Base-by-base conservation (phyloP, 1,284 basidiomycete species). In the Apiotrichum montevideense region DNA sequence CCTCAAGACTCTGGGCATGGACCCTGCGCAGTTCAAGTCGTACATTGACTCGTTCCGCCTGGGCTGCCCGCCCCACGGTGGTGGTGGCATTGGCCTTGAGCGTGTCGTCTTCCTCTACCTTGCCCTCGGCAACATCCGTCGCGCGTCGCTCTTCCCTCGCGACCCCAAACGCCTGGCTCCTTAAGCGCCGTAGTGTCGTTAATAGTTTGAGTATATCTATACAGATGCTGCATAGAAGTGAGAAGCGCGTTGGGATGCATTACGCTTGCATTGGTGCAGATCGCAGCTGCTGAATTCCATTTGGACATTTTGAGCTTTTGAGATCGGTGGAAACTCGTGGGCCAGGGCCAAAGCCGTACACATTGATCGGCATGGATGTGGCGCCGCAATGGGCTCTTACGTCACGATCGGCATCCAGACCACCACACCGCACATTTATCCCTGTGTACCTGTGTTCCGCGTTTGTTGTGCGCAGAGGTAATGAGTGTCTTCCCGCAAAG, bases 31-130 rank as follows among this genome's bases (percentile, higher is more conserved):
- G 40, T 94, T 97, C 90, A 85, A 86, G 74, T 83, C 83, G 58
- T 98, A 98, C 76, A 77, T 98, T 53, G 91, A 98, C 72, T 92
- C 87, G 5, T 98, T 98, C 85, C 85, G 86, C 64, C 82, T 97
- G 71, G 95, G 94, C 47, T 94, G 92, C 66, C 85, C 93, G 6
- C 94, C 95, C 32, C 82, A 83, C 66, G 82, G 79, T 11, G 82
- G 81, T 65, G 81, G 80, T 61, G 81, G 81, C 66, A 80, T 82
- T 58, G 81, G 92, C 59, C 82, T 98, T 56, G 95, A 98, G 80
- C 87, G 95, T 59, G 93, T 98, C 48, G 79, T 98, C 69, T 79
- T 97, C 63, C 97, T 91, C 82, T 73, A 71, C 67, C 79, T 95
- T 73, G 92, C 92, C 78, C 81, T 96, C 63, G 90, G 88, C 79